Evolutionary conservation across 306 rosid species (phyloP).

Genomic region (Citrullus amarus): DNA sequence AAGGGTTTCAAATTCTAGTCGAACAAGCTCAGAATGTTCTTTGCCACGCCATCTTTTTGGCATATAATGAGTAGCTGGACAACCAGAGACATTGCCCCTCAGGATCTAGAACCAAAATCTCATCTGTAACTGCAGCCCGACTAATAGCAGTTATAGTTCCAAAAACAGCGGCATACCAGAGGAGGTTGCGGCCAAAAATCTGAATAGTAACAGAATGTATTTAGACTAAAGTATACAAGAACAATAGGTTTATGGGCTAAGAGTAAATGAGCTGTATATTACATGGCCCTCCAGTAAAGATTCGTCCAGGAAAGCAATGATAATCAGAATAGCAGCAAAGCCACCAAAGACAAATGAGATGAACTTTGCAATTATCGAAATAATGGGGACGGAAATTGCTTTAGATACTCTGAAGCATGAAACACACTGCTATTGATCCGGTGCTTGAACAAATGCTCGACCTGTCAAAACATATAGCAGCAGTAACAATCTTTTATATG

Average conservation of each 20-base stretch:
- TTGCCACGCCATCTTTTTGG: conserved; percentile 94
- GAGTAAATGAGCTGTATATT: conserved; percentile 18
- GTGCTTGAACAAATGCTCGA: conserved; percentile 89
- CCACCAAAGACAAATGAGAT: conserved; percentile 87
- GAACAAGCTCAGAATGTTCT: conserved; percentile 56
- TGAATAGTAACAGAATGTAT: conserved; percentile 13
- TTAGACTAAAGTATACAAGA: background rate
- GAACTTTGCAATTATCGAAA: conserved; percentile 73
- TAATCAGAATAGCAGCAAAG: conserved; percentile 84
- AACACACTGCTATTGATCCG: conserved; percentile 68
- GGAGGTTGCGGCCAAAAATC: conserved; percentile 90
- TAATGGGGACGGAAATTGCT: conserved; percentile 94
- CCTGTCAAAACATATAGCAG: conserved; percentile 31
- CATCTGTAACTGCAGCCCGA: conserved; percentile 58
- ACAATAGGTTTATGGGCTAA: background rate
- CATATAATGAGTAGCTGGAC: conserved; percentile 89
- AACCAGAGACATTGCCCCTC: conserved; percentile 74
- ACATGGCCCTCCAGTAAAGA: conserved; percentile 96
- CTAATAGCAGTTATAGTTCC: conserved; percentile 80
- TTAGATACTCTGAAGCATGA: conserved; percentile 73
- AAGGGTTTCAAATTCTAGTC: conserved; percentile 62
- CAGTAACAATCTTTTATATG: background rate
- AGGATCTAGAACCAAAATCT: conserved; percentile 67
- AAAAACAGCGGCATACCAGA: conserved; percentile 95
- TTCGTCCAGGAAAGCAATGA: conserved; percentile 82